Evolutionary conservation across 331 rosid genomes (phyloP).

Genomic region (Pyrus hybrid): DNA sequence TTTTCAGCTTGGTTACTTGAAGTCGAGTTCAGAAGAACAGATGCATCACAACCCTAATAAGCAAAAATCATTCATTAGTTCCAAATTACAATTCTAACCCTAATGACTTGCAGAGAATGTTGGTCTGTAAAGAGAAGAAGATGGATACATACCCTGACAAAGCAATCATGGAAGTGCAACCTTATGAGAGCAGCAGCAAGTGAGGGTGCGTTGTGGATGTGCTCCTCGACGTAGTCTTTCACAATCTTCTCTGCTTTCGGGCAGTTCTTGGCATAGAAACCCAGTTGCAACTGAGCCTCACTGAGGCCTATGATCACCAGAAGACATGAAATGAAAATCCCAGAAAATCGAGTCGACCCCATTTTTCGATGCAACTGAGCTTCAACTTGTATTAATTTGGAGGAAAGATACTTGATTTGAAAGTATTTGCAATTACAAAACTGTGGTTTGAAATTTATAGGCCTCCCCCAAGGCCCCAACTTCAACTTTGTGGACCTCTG

Average conservation of each 20-base stretch:
- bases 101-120: background rate
- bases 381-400: background rate
- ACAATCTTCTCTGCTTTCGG: too few relatives aligned
- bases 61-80: background rate
- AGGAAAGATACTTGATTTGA: background rate
- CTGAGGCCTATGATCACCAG: conserved; percentile 35
- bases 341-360: conserved; percentile 22
- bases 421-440: too few relatives aligned
- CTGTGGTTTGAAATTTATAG: conserved; percentile 15
- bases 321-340: conserved; percentile 27
- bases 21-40: conserved; percentile 69
- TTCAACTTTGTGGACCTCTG: background rate
- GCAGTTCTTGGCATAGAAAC: conserved; percentile 58
- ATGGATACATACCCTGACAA: conserved; percentile 46
- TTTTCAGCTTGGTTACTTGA: conserved; percentile 55
- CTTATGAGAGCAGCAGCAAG: conserved; percentile 77
- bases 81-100: background rate
- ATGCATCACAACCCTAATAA: conserved; percentile 87
- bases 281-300: conserved; percentile 50
- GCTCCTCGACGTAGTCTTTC: too few relatives aligned
- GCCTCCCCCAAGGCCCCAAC: background rate
- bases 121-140: background rate
- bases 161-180: conserved; percentile 88
- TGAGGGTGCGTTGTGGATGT: conserved; percentile 62
- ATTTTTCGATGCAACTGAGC: conserved; percentile 9